Base-by-base conservation (phyloP, 495 filamentous ascomycete genomes). In the Articulospora tetracladia region DNA sequence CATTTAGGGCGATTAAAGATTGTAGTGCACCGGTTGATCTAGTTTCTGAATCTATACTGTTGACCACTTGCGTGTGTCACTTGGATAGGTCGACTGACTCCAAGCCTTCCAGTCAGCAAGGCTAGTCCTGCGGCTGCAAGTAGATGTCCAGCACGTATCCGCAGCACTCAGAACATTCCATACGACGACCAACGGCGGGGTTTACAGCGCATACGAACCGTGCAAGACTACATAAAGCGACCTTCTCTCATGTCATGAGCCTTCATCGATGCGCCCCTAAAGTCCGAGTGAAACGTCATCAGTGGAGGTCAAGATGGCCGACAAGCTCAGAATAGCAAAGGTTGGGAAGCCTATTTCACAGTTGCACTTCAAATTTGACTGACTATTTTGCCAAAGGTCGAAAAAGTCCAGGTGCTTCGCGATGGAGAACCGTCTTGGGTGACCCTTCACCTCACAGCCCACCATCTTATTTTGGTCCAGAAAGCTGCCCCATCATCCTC, bases 381-480 rank as follows among this genome's bases (percentile, higher is more conserved):
- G 39, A 44, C 39, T 12, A 44, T 44, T 4, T 13, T 32, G 58
- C 71, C 39, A 62, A 34, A 79, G 67, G 68, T 76, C 50, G 60
- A 65, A 25, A 61, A 75, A 52, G 75, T 80, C 51, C 74, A 79
- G 46, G 71, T 72, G 46, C 65, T 81, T 48, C 69, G 65, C 53
- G 69, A 72, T 41, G 78, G 78, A 25, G 71, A 73, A 41, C 66
- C 73, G 2, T 69, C 72, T 49, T 65, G 63, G 15, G 75, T 75
- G 46, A 77, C 79, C 47, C 66, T 81, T 13, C 70, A 72, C n/a
- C 67, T 81, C 22, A 77, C 67, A 41, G 57, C 68, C 32, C 76
- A 79, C 64, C 77, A 78, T 54, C 60, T 79, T 28, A 72, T 77
- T 32, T 74, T 76, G 59, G 61, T 66, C 34, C 66, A 72, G 59